Evolutionary conservation across 176 grass and related monocot genomes (phyloP), one percentile per base, ranked within the genome.

Genomic region (Paspalum vaginatum): DNA sequence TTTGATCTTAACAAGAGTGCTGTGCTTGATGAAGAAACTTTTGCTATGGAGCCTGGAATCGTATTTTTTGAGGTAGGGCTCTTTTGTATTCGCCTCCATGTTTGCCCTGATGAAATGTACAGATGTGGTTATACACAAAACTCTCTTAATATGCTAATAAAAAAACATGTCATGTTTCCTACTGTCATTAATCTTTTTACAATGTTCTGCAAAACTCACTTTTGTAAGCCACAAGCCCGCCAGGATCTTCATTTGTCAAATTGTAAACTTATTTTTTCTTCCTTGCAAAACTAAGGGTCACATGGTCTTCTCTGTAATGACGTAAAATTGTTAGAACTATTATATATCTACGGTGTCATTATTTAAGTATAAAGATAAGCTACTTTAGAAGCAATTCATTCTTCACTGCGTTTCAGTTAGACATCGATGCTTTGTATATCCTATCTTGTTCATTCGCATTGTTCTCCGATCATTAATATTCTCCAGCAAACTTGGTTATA

Each of bases 11-110:
- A 93, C 60, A 88, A 37, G 43, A 86, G 88, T 60, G 87, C 93
- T 62, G 65, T 89, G 70, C 81, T 99, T 68, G 93, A 95, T 68
- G 93, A 99, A 74, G 93, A 99, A 84, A 59, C 45, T 79, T 80
- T 99, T 81, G 59, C 39, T 52, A 79, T 77, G 91, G 96, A 95
- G 40, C 86, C 86, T 77, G 96, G 96, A n/a, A 89, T 95, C 2
- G 85, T 93, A 78, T 99, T 88, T 88, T 99, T 99, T 80, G 93
- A 99, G 90, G 96, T 99, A 49, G 41, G 37, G 21, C 80, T 86
- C 27, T 79, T 62, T 82, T 70, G 13, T 70, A 8, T 56, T 50
- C 11, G 24, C 44, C 58, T 17, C 39, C 25, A 18, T 83, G 82
- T 46, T 75, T 59, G 38, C 79, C 42, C 14, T 43, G 75, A 17